Base-by-base conservation (phyloP, 345 rosid genomes). In the Dovyalis caffra region DNA sequence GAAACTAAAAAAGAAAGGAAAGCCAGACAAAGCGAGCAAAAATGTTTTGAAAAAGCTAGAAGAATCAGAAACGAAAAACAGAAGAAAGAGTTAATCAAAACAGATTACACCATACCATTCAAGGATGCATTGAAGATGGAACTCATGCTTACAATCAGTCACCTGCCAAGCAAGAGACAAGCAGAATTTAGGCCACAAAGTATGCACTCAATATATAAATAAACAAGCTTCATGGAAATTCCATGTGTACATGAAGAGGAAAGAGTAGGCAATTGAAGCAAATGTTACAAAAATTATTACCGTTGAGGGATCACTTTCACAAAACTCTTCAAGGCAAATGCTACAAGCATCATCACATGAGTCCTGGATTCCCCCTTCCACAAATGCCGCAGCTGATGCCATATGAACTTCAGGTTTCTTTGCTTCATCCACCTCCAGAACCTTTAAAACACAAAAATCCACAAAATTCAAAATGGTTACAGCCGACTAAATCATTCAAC, bases 291-390 rank as follows among this genome's bases (percentile, higher is more conserved):
- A 76, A 34, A 40, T 16, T 12, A 68, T 45, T 75, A 80, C 83
- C 61, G 77, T 68, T 61, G 83, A 72, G 64, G 83, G 83, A 72
- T 80, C 80, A 21, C 53, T 80, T 23, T 71, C 76, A 35, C 38
- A 67, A 21, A 80, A 80, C 26, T 68, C 80, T 66, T 80, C 83
- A 2, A 80, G 80, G 72, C 83, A 80, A 29, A 80, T 80, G 74
- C 83, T 80, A 72, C 83, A 80, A 32, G 83, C 77, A 80, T 80
- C 83, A 62, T 80, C 80, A 21, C 80, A 80, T 2, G 76, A 68
- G 15, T 80, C 83, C 66, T 80, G 83, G 66, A 80, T 68, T 49
- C 83, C 83, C 69, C 83, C 83, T 73, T 80, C 83, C 64, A 80
- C 80, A 49, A 80, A 80, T 37, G 83, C 83, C 9, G 83, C 79